Conservation (phyloP, 371 early-diverging fungal genomes). For the Chytridiales sp. region DNA sequence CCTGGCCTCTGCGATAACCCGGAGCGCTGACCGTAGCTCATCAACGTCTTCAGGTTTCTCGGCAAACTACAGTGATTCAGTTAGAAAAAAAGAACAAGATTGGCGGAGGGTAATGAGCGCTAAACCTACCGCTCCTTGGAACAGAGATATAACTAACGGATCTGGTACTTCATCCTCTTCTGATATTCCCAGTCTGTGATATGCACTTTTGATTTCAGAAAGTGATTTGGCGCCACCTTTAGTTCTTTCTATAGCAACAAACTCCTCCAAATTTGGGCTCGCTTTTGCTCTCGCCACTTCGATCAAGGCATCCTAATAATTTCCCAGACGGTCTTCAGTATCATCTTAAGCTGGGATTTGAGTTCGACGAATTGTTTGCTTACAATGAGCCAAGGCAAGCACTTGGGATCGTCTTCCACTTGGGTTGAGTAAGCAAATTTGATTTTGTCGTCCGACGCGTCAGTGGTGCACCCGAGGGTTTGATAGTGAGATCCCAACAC, state of each 20-base stretch:
- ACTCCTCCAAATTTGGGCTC: conserved; percentile 27
- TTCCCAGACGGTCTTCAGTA: conserved; percentile 7
- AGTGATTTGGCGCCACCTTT: conserved; percentile 4
- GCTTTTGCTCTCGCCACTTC: conserved; percentile 18
- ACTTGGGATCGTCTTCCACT: conserved; percentile 7
- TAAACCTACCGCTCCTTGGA: conserved; percentile 1
- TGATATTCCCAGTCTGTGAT: conserved; percentile 14
- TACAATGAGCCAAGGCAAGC: conserved; percentile 6
- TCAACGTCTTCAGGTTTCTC: conserved; percentile 23
- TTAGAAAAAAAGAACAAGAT: conserved; percentile 2
- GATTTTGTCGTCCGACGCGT: conserved; percentile 8
- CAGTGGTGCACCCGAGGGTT: conserved; percentile 14
- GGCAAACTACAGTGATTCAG: conserved; percentile 2
- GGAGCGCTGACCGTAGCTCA: conserved; percentile 26
- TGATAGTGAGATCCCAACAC: too few species aligned
- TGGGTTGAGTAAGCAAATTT: conserved; percentile 11
- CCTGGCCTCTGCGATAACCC: conserved; percentile 21
- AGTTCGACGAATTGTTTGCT: too few species aligned
- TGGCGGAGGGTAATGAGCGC: neutral
- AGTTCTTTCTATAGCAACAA: conserved; percentile 34
- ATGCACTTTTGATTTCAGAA: conserved; percentile 23
- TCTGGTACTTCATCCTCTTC: conserved; percentile 2
- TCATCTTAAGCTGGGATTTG: too few species aligned
- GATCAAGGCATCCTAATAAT: conserved; percentile 26
- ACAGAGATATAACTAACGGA: conserved; percentile 21